Evolutionary conservation across 768 basidiomycete species (phyloP).

Genomic region (Nidularia pulvinata): DNA sequence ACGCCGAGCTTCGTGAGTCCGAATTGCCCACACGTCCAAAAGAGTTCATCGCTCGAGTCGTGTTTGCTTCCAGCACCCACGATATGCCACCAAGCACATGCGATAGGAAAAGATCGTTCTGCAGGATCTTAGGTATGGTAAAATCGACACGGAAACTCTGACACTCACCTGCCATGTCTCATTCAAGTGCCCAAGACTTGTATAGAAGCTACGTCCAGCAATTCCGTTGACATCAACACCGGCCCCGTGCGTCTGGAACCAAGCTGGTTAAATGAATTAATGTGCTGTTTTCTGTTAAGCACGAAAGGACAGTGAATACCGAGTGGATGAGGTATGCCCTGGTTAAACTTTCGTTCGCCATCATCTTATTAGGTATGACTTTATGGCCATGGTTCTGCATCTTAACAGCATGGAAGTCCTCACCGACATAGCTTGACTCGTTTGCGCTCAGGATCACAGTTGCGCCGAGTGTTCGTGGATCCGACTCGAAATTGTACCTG

Average conservation of each 20-base stretch:
- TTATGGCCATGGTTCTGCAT: neutral
- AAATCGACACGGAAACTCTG: neutral
- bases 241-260: conserved; percentile 80
- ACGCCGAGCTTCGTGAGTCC: neutral
- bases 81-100: conserved; percentile 78
- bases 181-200: conserved; percentile 76
- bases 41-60: conserved; percentile 66
- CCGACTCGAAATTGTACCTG: conserved; percentile 74
- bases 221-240: conserved; percentile 48
- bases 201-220: conserved; percentile 84
- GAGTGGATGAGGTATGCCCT: conserved; percentile 78
- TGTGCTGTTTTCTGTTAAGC: neutral
- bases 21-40: conserved; percentile 58
- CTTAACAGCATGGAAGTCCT: conserved; percentile 4
- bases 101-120: conserved; percentile 68
- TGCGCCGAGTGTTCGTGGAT: conserved; percentile 66
- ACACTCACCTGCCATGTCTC: conserved; percentile 74
- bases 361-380: conserved; percentile 3
- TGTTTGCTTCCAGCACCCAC: conserved; percentile 72
- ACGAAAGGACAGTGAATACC: conserved; percentile 34
- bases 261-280: conserved; percentile 44
- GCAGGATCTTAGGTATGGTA: too few relatives aligned
- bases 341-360: conserved; percentile 35
- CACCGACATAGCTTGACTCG: conserved; percentile 62
- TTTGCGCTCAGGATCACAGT: conserved; percentile 63